A percentile compares a stretch with the other conserved stretches of the same genome.
phyloP scores from a whole-genome alignment of 192 early-diverging fungal species.

The Gigaspora rosea region DNA sequence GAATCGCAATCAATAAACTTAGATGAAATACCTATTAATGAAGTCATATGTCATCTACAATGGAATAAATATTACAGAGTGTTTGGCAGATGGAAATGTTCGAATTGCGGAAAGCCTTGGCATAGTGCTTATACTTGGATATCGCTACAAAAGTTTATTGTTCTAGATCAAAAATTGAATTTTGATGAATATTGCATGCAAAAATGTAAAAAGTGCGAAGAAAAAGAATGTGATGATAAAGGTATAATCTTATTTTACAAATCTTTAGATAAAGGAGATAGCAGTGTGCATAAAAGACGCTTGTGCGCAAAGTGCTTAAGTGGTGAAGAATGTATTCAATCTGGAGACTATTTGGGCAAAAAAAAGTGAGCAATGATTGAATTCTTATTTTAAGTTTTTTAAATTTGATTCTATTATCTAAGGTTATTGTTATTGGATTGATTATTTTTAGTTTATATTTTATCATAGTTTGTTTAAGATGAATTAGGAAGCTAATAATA shows the following conservation, averaged over 20 bases:
- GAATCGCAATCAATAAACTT: no score
- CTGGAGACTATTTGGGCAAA: not conserved
- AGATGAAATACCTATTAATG: not conserved
- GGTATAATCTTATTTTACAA: not conserved
- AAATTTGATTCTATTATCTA: no score
- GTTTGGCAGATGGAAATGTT: slow-evolving; percentile 10
- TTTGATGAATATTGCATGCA: slow-evolving; percentile 1
- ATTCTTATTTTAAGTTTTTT: no score
- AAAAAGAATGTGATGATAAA: not conserved
- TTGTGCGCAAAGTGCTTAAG: slow-evolving; percentile 11
- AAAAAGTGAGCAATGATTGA: no score
- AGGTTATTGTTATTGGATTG: no score
- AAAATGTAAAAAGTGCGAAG: not conserved
- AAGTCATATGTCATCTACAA: not conserved
- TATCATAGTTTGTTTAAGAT: no score
- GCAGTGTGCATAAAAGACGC: not conserved
- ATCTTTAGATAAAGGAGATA: not conserved
- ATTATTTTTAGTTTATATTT: no score
- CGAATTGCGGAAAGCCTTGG: slow-evolving; percentile 8
- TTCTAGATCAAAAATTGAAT: not conserved
- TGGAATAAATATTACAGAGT: slow-evolving; percentile 1
- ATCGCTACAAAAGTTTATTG: slow-evolving; percentile 30
- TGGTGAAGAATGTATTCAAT: not conserved
- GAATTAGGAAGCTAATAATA: no score
- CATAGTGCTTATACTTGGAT: slow-evolving; percentile 30